Conservation (phyloP, 768 basidiomycete genomes). For the Leccinum subtestaceum region DNA sequence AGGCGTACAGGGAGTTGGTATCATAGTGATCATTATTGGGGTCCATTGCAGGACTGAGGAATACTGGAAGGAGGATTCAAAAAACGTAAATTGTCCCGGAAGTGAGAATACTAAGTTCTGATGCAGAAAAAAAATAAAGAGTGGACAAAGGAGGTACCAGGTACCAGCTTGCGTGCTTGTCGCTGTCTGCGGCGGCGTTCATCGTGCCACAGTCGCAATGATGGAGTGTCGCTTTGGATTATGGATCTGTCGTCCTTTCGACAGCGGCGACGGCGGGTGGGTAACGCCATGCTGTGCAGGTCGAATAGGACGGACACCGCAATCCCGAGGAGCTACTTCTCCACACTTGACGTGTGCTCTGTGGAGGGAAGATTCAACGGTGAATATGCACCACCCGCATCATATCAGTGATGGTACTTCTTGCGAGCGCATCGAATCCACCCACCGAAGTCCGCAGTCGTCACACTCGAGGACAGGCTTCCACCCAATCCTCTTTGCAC, state of each 20-base stretch:
- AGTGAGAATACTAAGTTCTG: slow-evolving; percentile 3
- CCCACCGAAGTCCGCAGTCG: slow-evolving; percentile 77
- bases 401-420: slow-evolving; percentile 17
- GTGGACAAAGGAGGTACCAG: neutral
- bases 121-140: slow-evolving; percentile 9
- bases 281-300: slow-evolving; percentile 21
- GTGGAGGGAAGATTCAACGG: slow-evolving; percentile 15
- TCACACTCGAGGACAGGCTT: slow-evolving; percentile 86
- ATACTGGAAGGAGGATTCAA: neutral
- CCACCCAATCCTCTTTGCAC: slow-evolving; percentile 79
- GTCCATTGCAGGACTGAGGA: slow-evolving; percentile 16
- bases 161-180: slow-evolving; percentile 12
- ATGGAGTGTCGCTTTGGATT: slow-evolving; percentile 28
- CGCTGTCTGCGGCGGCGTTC: slow-evolving; percentile 17
- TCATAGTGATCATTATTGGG: slow-evolving; percentile 10
- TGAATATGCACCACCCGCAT: slow-evolving; percentile 7
- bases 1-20: slow-evolving; percentile 13
- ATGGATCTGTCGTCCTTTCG: slow-evolving; percentile 27
- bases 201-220: slow-evolving; percentile 25
- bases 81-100: slow-evolving; percentile 13
- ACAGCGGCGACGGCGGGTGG: slow-evolving; percentile 23
- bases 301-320: slow-evolving; percentile 53
- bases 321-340: slow-evolving; percentile 76
- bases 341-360: slow-evolving; percentile 89
- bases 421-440: slow-evolving; percentile 9